These are phyloP conservation scores for Medicago lupulina DNA, from an alignment of 306 rosid species.

Conservation along the genomic window DNA sequence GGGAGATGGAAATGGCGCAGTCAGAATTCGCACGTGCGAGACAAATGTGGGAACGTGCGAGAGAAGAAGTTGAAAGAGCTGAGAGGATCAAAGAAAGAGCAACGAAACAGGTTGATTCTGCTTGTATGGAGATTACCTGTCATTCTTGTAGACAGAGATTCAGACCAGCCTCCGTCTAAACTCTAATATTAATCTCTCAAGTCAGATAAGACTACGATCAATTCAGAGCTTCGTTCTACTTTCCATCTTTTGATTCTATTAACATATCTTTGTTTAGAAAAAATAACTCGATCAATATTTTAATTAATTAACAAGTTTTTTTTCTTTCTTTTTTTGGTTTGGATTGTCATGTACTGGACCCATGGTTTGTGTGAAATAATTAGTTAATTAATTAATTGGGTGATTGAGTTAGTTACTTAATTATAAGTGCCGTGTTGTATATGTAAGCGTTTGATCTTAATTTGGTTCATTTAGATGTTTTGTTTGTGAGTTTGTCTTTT, in stretches of 20 bases:
- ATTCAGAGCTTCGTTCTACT: no score
- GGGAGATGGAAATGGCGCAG: slow-evolving; percentile 97
- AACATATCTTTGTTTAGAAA: neutral
- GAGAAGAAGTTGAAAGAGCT: slow-evolving; percentile 82
- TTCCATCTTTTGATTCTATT: no score
- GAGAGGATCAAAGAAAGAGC: slow-evolving; percentile 87
- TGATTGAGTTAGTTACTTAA: slow-evolving; percentile 23
- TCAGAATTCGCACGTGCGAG: slow-evolving; percentile 88
- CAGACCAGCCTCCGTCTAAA: slow-evolving; percentile 52
- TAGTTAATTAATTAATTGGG: neutral
- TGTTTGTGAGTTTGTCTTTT: neutral
- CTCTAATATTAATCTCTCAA: neutral
- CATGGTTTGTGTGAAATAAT: slow-evolving; percentile 13
- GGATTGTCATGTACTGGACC: no score
- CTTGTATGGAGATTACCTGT: slow-evolving; percentile 99
- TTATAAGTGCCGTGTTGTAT: neutral
- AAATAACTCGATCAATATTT: slow-evolving; percentile 2
- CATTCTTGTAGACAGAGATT: slow-evolving; percentile 95
- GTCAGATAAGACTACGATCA: no score
- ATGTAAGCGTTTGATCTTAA: slow-evolving; percentile 7
- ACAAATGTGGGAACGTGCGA: slow-evolving; percentile 93
- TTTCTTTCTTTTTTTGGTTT: neutral
- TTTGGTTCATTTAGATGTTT: slow-evolving; percentile 2
- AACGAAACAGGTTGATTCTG: slow-evolving; percentile 58
- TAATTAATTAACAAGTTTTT: slow-evolving; percentile 12